These are phyloP conservation scores for Platanthera guangdongensis DNA, from an alignment of 106 monocot species.

Conservation along the genomic window DNA sequence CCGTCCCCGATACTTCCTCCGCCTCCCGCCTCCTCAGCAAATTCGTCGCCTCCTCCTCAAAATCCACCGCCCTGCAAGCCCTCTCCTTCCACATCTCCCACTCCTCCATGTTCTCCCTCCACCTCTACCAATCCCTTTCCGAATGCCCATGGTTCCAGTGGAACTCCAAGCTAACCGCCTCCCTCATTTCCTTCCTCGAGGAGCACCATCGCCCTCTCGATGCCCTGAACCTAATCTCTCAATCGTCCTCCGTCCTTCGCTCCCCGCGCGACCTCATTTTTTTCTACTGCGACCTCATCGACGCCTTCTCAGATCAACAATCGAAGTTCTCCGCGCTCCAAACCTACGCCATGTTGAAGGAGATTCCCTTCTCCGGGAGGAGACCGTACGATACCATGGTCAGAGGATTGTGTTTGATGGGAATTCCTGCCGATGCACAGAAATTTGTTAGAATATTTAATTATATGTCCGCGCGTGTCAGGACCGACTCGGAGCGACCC, in stretches of 20 bases:
- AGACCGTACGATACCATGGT: conserved; percentile 39
- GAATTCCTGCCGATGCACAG: conserved; percentile 49
- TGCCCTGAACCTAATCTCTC: conserved; percentile 40
- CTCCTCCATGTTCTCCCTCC: conserved; percentile 31
- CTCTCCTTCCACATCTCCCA: conserved; percentile 56
- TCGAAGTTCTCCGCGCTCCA: conserved; percentile 21
- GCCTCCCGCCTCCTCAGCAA: conserved; percentile 44
- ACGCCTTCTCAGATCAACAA: conserved; percentile 29
- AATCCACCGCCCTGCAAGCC: conserved; percentile 48
- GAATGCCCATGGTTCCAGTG: conserved; percentile 56
- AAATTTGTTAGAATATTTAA: too few species aligned
- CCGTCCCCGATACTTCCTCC: conserved; percentile 27
- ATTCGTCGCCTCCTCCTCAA: conserved; percentile 59
- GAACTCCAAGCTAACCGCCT: conserved; percentile 56
- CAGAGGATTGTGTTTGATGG: conserved; percentile 49
- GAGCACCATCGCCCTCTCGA: conserved; percentile 19
- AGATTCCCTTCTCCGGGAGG: conserved; percentile 16
- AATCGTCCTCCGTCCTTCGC: conserved; percentile 22
- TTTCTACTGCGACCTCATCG: conserved; percentile 76
- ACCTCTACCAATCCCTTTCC: conserved; percentile 42
- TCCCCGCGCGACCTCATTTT: conserved; percentile 26
- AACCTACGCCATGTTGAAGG: conserved; percentile 15
- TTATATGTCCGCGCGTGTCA: too few species aligned
- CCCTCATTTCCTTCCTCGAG: conserved; percentile 49
- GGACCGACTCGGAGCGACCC: too few species aligned